phyloP scores from a whole-genome alignment of 2,329 filamentous ascomycete genomes.

The Apiospora saccharicola region DNA sequence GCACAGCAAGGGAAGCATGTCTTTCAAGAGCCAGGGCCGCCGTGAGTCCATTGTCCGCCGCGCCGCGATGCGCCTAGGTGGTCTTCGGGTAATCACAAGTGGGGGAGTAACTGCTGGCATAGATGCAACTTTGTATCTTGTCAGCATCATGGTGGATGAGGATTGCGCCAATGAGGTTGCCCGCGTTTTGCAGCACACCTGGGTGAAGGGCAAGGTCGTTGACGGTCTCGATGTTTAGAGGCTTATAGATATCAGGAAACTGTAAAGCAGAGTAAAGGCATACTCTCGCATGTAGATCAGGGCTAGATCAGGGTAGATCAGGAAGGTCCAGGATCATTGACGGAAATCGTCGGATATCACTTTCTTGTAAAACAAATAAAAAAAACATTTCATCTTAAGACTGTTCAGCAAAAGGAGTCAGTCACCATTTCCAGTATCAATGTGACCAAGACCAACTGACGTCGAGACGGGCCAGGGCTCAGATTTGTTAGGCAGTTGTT shows the following conservation, averaged over 20 bases:
- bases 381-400: constrained; percentile 4
- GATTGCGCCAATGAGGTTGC: constrained; percentile 79
- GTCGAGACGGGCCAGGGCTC: not conserved
- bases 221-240: constrained; percentile 82
- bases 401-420: not conserved
- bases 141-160: constrained; percentile 82
- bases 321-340: constrained; percentile 20
- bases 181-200: constrained; percentile 79
- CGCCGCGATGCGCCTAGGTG: constrained; percentile 75
- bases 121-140: constrained; percentile 84
- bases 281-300: constrained; percentile 28
- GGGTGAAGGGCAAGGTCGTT: constrained; percentile 85
- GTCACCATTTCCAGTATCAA: no score
- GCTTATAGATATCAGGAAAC: constrained; percentile 30
- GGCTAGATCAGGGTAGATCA: constrained; percentile 30
- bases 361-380: constrained; percentile 26
- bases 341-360: not conserved
- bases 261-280: constrained; percentile 30
- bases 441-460: not conserved
- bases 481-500: not conserved
- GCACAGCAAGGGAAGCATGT: constrained; percentile 81
- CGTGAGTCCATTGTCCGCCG: constrained; percentile 84
- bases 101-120: constrained; percentile 82
- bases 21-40: constrained; percentile 76
- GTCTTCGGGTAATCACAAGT: constrained; percentile 77